Conservation (phyloP, 2,329 filamentous ascomycete genomes). For the Lecanicillium sp. region DNA sequence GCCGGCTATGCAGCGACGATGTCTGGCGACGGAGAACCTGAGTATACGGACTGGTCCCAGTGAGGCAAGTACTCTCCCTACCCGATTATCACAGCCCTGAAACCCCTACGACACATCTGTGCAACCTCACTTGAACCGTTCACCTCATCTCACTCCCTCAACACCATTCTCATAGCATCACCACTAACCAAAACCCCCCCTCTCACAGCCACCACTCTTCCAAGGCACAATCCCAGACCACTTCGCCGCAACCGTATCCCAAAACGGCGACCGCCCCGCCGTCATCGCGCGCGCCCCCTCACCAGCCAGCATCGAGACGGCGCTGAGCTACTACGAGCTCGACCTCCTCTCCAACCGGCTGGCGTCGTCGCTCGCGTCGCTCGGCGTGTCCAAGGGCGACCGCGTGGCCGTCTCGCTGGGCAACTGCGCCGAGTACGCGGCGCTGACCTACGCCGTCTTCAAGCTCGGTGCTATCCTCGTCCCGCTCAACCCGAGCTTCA, state of each 20-base stretch:
- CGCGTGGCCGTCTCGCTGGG: constrained; percentile 81
- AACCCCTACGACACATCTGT: background rate
- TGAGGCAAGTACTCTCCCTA: constrained; percentile 5
- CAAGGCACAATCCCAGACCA: constrained; percentile 64
- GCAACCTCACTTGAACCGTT: background rate
- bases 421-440: constrained; percentile 77
- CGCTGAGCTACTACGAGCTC: constrained; percentile 66
- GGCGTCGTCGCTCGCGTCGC: constrained; percentile 58
- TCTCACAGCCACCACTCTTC: constrained; percentile 55
- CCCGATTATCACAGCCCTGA: background rate
- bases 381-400: constrained; percentile 74
- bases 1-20: constrained; percentile 7
- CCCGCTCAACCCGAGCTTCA: constrained; percentile 90
- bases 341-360: constrained; percentile 70
- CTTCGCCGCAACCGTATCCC: constrained; percentile 57
- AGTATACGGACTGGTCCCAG: constrained; percentile 12
- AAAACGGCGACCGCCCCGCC: constrained; percentile 56
- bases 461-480: constrained; percentile 92
- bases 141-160: background rate
- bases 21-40: constrained; percentile 5
- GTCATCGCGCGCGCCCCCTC: constrained; percentile 43
- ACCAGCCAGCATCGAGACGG: constrained; percentile 51
- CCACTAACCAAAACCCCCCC: background rate
- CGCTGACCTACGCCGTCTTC: constrained; percentile 81
- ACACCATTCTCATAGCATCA: background rate